Percentiles rank a stretch among this genome's conserved stretches.
Evolutionary conservation across 2,329 filamentous ascomycete species (phyloP).

Genomic region (Paraphoma chrysanthemicola): DNA sequence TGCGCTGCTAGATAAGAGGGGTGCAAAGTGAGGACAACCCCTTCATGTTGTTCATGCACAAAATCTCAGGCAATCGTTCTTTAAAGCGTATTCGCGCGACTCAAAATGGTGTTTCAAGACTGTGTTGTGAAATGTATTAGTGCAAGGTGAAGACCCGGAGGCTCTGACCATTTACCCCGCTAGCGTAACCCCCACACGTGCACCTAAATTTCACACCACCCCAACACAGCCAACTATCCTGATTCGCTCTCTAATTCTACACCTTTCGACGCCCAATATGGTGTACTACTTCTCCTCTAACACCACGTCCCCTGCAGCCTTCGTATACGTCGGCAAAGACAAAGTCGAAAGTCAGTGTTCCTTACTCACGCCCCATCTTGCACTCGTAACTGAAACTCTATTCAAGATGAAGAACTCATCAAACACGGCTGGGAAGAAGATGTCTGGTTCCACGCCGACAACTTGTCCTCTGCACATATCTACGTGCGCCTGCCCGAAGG

Average conservation of each 20-base stretch:
- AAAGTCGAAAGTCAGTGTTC: constrained; percentile 88
- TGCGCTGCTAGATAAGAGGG: constrained; percentile 29
- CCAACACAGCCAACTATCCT: constrained; percentile 7
- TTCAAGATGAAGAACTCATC: constrained; percentile 93
- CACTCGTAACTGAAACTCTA: not conserved
- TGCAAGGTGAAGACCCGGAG: constrained; percentile 3
- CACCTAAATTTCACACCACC: constrained; percentile 29
- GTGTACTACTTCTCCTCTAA: constrained; percentile 96
- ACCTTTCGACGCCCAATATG: constrained; percentile 60
- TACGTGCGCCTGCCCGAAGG: constrained; percentile 85
- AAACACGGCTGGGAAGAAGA: constrained; percentile 94
- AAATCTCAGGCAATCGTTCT: too few relatives aligned
- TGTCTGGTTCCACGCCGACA: constrained; percentile 99
- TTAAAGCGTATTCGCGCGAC: not conserved
- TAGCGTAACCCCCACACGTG: constrained; percentile 37
- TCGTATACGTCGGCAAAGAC: constrained; percentile 97
- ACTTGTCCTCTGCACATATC: constrained; percentile 94
- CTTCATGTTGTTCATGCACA: not conserved
- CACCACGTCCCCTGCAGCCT: constrained; percentile 79
- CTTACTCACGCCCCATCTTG: not conserved
- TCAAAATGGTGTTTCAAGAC: not conserved
- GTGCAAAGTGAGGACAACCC: constrained; percentile 20
- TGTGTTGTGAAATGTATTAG: not conserved
- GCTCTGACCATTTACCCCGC: constrained; percentile 24
- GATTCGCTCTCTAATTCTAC: not conserved